phyloP scores from a whole-genome alignment of 2,329 filamentous ascomycete species.

The Triangularia verruculosa region DNA sequence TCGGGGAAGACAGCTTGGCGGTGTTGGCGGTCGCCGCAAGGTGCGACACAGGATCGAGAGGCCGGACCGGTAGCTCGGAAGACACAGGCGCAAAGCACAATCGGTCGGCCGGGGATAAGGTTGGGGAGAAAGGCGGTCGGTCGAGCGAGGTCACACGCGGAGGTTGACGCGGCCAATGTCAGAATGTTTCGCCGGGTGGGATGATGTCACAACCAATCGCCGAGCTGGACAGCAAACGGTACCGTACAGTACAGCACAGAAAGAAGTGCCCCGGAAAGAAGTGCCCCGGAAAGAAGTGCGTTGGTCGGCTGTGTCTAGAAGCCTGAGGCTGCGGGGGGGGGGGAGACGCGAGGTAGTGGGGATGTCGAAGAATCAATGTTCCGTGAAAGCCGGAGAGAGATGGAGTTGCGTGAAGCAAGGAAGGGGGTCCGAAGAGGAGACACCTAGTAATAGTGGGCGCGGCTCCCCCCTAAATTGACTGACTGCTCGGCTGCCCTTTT shows the following conservation, averaged over 20 bases:
- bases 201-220: slow-evolving; percentile 5
- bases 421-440: not conserved
- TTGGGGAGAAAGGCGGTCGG: not conserved
- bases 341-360: not conserved
- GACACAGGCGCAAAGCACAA: not conserved
- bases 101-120: not conserved
- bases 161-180: not conserved
- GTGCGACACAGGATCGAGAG: slow-evolving; percentile 18
- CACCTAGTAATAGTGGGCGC: not conserved
- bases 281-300: not conserved
- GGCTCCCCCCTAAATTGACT: not conserved
- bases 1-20: slow-evolving; percentile 93
- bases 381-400: not conserved
- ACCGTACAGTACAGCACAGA: too few relatives aligned
- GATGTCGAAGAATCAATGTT: not conserved
- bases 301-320: not conserved
- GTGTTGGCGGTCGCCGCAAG: slow-evolving; percentile 53
- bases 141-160: not conserved
- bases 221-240: not conserved
- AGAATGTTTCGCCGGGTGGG: not conserved
- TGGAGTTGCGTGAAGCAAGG: not conserved
- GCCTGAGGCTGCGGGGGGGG: not conserved
- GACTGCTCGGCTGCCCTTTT: not conserved
- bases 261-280: not conserved
- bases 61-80: not conserved